phyloP scores from a whole-genome alignment of 1,139 yeast genomes.

The Geotrichum klebahnii region DNA sequence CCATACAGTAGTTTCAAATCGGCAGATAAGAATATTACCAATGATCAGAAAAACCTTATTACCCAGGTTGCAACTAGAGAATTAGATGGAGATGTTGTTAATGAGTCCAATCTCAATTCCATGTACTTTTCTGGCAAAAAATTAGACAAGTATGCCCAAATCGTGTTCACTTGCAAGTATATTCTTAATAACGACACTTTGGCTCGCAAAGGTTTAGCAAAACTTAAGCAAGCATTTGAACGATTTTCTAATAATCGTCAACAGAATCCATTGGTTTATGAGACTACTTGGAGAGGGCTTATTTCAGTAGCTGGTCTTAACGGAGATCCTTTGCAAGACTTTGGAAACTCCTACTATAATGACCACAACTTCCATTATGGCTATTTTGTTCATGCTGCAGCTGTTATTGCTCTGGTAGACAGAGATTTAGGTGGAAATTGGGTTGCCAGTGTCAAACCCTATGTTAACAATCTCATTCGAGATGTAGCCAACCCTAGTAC shows the following conservation, averaged over 20 bases:
- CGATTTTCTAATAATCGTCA: constrained; percentile 51
- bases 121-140: constrained; percentile 69
- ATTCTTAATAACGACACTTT: constrained; percentile 24
- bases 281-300: constrained; percentile 61
- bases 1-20: constrained; percentile 44
- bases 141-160: constrained; percentile 68
- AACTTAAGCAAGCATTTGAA: constrained; percentile 53
- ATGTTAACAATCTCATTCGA: constrained; percentile 58
- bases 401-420: constrained; percentile 62
- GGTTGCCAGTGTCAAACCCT: constrained; percentile 55
- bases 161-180: constrained; percentile 55
- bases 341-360: constrained; percentile 61
- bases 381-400: constrained; percentile 68
- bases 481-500: constrained; percentile 63
- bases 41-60: constrained; percentile 7
- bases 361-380: constrained; percentile 79
- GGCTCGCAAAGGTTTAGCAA: constrained; percentile 39
- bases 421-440: constrained; percentile 55
- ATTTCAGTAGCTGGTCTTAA: constrained; percentile 49
- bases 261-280: constrained; percentile 61
- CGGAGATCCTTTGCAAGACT: constrained; percentile 53
- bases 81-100: constrained; percentile 47
- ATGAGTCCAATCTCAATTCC: constrained; percentile 48
- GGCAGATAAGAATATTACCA: background rate
- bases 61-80: constrained; percentile 13